Evolutionary conservation across 163 green algal genomes (phyloP), one percentile per base, ranked within the genome.

Genomic region (Trebouxiophyceae sp.): DNA sequence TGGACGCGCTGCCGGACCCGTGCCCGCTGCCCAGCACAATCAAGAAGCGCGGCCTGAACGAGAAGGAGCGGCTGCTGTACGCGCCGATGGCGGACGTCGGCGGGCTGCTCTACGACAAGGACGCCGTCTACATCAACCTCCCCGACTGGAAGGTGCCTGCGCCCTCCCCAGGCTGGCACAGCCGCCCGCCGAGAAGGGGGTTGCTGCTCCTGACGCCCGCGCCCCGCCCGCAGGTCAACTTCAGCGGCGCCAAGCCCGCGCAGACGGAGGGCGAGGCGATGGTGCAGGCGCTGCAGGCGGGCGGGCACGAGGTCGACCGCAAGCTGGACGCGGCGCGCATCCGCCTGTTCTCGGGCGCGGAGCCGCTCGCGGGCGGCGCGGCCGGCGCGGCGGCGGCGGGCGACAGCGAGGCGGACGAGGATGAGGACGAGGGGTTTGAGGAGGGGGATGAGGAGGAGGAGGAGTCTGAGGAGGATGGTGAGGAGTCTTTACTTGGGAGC

Each of bases 101-200:
- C 0, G 91, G 91, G 6, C 74, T 99, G 67, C 77, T 97, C 69
- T 97, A 96, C 65, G 94, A 99, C 81, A 89, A 90, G 66, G 93
- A 99, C 55, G 93, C 92, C 1, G 87, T 96, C n/a, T 99, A 99
- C 77, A 91, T 99, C 50, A 86, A 97, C 73, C 94, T 99, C 58
- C 87, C 88, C 5, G 91, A 98, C 77, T 95, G 88, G 83, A 96
- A 97, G 80, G 87, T 96, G 62, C 45, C 44, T 19, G 19, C 44
- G 44, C 12, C 44, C 44, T 54, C 44, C 44, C n/a, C n/a, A n/a
- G n/a, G n/a, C n/a, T n/a, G n/a, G n/a, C 28, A 45, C 39, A 45
- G 28, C 56, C n/a, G n/a, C n/a, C n/a, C n/a, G n/a, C 8, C 5
- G 5, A 58, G 24, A 58, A 58, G 50, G 12, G 20, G 50, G 12